phyloP scores from a whole-genome alignment of 306 rosid species.

The peach (Prunus persica) region Prunus_persica_NCBIv2 NC_034016.1:489501-490000 shows the following conservation, averaged over 20 bases:
- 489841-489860: neutral
- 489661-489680: constrained; percentile 68
- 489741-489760: constrained; percentile 79
- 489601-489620: neutral
- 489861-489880: neutral
- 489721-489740: constrained; percentile 91
- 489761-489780: constrained; percentile 79
- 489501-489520: neutral
- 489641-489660: constrained; percentile 86
- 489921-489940: neutral
- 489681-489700: constrained; percentile 95
- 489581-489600: constrained; percentile 7
- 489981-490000: neutral
- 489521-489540: neutral
- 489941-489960: neutral
- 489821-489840: neutral
- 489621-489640: constrained; percentile 19
- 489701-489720: constrained; percentile 90
- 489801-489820: neutral
- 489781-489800: constrained; percentile 27
- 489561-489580: neutral
- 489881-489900: neutral
- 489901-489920: neutral
- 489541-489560: neutral
- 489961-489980: no score